These are phyloP conservation scores for Saccharomycopsis fibuligera DNA, from an alignment of 805 yeast species.

Conservation along the genomic window DNA sequence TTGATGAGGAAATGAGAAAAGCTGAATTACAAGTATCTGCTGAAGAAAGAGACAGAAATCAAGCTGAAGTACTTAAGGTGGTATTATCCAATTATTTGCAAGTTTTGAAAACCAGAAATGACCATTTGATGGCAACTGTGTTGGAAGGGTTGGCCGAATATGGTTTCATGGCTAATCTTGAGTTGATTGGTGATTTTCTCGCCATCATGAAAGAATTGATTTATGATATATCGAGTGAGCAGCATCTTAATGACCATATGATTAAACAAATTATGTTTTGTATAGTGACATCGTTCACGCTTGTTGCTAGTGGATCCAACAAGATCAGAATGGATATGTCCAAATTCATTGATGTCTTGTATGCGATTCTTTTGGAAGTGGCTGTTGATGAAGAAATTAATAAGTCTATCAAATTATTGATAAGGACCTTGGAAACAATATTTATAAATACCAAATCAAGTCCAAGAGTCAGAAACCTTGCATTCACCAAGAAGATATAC, in stretches of 20 bases:
- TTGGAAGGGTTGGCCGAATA: constrained; percentile 86
- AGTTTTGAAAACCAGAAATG: constrained; percentile 57
- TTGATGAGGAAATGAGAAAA: constrained; percentile 80
- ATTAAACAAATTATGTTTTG: constrained; percentile 68
- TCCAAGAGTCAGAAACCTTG: constrained; percentile 58
- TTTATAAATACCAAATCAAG: constrained; percentile 74
- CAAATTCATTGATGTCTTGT: constrained; percentile 70
- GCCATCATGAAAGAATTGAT: constrained; percentile 84
- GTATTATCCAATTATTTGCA: constrained; percentile 71
- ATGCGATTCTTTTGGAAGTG: constrained; percentile 58
- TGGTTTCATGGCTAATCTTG: constrained; percentile 90
- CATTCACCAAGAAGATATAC: constrained; percentile 78
- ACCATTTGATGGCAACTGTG: constrained; percentile 73
- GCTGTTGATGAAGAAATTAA: constrained; percentile 80
- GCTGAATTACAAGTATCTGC: constrained; percentile 86
- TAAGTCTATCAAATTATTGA: constrained; percentile 74
- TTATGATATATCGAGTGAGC: constrained; percentile 39
- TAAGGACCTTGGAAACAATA: constrained; percentile 71
- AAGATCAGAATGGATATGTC: constrained; percentile 78
- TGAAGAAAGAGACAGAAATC: constrained; percentile 80
- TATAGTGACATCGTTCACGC: constrained; percentile 83
- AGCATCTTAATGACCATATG: constrained; percentile 40
- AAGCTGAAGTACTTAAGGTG: constrained; percentile 73
- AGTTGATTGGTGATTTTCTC: constrained; percentile 84
- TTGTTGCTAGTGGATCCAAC: constrained; percentile 67